Evolutionary conservation across 2,329 filamentous ascomycete genomes (phyloP).

Genomic region (Pseudogymnoascus sp.): DNA sequence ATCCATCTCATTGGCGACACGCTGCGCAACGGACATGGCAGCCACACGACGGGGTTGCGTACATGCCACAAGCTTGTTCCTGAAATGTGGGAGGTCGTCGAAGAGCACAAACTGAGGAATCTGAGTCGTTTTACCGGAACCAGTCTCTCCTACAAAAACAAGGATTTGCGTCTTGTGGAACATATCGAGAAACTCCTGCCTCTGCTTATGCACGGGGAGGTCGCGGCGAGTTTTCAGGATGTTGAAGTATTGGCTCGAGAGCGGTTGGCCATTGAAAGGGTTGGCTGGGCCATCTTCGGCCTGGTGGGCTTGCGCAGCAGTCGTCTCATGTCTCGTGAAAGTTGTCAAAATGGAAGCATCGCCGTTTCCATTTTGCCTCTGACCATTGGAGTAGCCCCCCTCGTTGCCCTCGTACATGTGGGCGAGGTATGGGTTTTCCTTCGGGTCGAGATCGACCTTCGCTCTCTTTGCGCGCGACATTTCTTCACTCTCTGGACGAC

Average conservation of each 20-base stretch:
- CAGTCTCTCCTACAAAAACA: conserved; percentile 97
- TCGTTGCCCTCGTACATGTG: conserved; percentile 64
- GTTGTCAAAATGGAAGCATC: conserved; percentile 44
- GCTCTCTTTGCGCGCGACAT: conserved; percentile 40
- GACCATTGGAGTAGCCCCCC: conserved; percentile 25
- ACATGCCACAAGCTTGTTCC: conserved; percentile 87
- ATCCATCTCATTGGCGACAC: conserved; percentile 95
- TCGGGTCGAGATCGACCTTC: conserved; percentile 40
- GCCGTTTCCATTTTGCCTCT: conserved; percentile 27
- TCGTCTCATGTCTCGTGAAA: conserved; percentile 74
- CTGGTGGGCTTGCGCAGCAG: conserved; percentile 61
- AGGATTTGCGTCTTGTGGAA: conserved; percentile 94
- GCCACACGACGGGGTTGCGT: conserved; percentile 96
- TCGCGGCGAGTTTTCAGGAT: conserved; percentile 79
- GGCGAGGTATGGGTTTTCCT: conserved; percentile 79
- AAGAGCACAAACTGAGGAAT: conserved; percentile 97
- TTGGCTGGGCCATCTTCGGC: conserved; percentile 78
- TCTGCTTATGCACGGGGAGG: conserved; percentile 86
- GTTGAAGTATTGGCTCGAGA: conserved; percentile 79
- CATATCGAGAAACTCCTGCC: conserved; percentile 86
- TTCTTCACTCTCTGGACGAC: conserved; percentile 44
- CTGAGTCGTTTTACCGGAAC: conserved; percentile 98
- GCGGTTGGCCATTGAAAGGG: conserved; percentile 70
- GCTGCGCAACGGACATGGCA: conserved; percentile 96
- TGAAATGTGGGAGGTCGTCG: conserved; percentile 84